A percentile compares a stretch with the other conserved stretches of the same genome.
Conservation (phyloP, 306 rosid genomes). For the Rubus parviflorus region DNA sequence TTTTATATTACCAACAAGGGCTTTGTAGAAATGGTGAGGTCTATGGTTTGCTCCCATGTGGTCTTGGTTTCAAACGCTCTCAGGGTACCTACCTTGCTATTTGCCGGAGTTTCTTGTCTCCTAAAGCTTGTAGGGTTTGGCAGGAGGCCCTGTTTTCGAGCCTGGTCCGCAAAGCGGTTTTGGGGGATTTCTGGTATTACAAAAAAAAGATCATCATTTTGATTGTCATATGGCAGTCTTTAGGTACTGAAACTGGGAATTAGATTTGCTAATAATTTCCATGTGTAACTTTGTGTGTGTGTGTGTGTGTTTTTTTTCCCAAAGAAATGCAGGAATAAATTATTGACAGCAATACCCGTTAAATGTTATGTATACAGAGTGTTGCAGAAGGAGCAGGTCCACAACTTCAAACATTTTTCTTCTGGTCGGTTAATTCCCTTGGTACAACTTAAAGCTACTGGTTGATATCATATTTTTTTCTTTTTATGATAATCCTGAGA, state of each 20-base stretch:
- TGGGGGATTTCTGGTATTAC: neutral
- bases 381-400: conserved; percentile 72
- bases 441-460: conserved; percentile 40
- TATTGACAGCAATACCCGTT: neutral
- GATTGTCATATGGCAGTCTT: neutral
- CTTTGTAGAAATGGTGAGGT: no score
- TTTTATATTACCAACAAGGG: neutral
- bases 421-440: conserved; percentile 69
- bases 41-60: neutral
- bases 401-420: conserved; percentile 70
- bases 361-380: conserved; percentile 50
- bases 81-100: neutral
- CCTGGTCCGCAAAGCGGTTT: neutral
- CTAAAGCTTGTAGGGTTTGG: neutral
- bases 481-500: conserved; percentile 23
- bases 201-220: neutral
- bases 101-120: neutral
- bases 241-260: neutral
- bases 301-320: neutral
- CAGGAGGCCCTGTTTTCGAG: neutral
- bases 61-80: neutral
- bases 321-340: neutral
- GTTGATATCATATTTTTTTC: conserved; percentile 26
- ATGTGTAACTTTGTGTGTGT: neutral
- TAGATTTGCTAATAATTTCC: neutral